phyloP scores from a whole-genome alignment of 257 asterid genomes.

The Sherardia arvensis region DNA sequence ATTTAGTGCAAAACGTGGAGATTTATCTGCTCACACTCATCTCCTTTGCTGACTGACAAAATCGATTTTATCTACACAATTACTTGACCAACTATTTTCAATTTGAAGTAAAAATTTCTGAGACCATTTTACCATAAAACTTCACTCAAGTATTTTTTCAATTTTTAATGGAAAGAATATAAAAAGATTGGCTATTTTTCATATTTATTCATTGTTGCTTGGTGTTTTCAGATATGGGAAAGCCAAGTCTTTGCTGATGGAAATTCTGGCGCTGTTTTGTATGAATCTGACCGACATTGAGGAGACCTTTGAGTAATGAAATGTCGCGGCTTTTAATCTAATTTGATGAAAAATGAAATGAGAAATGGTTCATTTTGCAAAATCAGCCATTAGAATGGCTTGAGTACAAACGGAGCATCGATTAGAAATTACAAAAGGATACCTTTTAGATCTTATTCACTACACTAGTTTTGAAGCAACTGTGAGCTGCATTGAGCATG shows the following conservation, averaged over 20 bases:
- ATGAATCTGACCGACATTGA: background rate
- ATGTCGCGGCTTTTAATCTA: background rate
- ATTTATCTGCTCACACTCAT: background rate
- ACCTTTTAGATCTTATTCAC: constrained; percentile 31
- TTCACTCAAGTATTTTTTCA: no score
- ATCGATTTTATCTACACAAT: background rate
- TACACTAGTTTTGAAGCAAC: constrained; percentile 34
- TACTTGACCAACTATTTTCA: background rate
- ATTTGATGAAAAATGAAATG: background rate
- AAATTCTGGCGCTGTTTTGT: no score
- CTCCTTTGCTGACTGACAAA: background rate
- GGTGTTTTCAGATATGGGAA: no score
- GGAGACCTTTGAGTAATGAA: background rate
- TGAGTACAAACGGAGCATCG: constrained; percentile 16
- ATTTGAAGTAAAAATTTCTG: no score
- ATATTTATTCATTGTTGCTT: no score
- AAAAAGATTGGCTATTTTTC: no score
- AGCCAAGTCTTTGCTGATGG: no score
- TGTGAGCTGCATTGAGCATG: constrained; percentile 85
- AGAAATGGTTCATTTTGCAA: background rate
- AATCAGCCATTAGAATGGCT: background rate
- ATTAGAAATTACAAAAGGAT: constrained; percentile 20
- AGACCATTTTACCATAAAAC: no score
- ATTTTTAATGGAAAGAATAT: no score
- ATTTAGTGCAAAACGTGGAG: background rate